These are phyloP conservation scores for Lavandula angustifolia DNA, from an alignment of 257 asterid species.

Conservation along the genomic window DNA sequence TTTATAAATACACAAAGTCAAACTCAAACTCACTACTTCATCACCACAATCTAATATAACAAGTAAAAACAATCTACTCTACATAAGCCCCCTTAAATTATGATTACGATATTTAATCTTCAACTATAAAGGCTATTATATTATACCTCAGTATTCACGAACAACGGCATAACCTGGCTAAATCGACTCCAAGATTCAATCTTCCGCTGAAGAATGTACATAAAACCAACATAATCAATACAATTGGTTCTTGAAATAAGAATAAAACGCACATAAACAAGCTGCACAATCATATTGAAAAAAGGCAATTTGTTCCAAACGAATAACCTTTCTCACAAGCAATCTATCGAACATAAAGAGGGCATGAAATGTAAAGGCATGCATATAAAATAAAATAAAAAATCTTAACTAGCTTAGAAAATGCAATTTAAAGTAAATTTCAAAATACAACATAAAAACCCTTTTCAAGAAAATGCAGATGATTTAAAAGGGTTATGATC, in stretches of 20 bases:
- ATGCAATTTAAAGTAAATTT: background rate
- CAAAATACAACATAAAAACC: background rate
- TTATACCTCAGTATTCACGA: slow-evolving; percentile 46
- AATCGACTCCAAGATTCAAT: slow-evolving; percentile 44
- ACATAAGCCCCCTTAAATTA: slow-evolving; percentile 31
- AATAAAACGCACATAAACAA: slow-evolving; percentile 30
- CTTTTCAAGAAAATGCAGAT: slow-evolving; percentile 24
- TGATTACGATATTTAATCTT: slow-evolving; percentile 61
- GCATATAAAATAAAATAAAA: too few relatives aligned
- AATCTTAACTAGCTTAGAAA: background rate
- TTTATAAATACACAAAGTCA: background rate
- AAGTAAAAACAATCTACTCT: slow-evolving; percentile 26
- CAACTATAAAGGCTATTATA: slow-evolving; percentile 39
- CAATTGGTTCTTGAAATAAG: slow-evolving; percentile 26
- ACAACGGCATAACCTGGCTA: slow-evolving; percentile 40
- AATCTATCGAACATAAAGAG: slow-evolving; percentile 34
- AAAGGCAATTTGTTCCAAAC: slow-evolving; percentile 17
- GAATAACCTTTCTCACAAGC: slow-evolving; percentile 47
- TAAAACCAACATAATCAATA: slow-evolving; percentile 23
- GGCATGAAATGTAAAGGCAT: slow-evolving; percentile 34
- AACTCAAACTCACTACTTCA: slow-evolving; percentile 26
- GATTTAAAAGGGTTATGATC: slow-evolving; percentile 24
- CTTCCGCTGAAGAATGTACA: slow-evolving; percentile 41
- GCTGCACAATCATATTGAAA: slow-evolving; percentile 20
- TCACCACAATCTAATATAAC: slow-evolving; percentile 32